phyloP scores from a whole-genome alignment of 2,329 filamentous ascomycete species.

The Claviceps cyperi region DNA sequence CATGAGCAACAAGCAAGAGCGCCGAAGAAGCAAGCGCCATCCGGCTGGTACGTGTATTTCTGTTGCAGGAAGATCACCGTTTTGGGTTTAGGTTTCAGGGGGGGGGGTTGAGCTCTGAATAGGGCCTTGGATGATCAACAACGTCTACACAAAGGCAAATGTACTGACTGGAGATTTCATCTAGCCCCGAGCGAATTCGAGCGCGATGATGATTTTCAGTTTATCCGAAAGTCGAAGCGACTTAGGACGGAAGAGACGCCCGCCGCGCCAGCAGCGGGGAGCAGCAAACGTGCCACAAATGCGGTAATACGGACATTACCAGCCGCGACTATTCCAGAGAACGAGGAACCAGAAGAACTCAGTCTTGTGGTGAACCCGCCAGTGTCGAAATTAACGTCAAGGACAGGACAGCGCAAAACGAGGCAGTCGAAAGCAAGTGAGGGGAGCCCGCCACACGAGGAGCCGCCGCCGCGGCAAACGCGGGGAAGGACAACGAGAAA shows the following conservation, averaged over 20 bases:
- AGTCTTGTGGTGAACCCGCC: slow-evolving; percentile 5
- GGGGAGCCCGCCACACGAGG: slow-evolving; percentile 23
- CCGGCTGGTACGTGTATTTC: slow-evolving; percentile 34
- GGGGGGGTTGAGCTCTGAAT: background rate
- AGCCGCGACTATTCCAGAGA: slow-evolving; percentile 9
- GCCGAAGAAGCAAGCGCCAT: slow-evolving; percentile 49
- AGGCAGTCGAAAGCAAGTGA: slow-evolving; percentile 26
- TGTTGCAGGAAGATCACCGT: too few species aligned
- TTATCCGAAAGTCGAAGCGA: slow-evolving; percentile 53
- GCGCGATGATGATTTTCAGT: slow-evolving; percentile 64
- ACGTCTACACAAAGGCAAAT: background rate
- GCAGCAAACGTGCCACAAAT: background rate
- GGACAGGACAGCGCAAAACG: slow-evolving; percentile 15
- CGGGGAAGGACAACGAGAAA: slow-evolving; percentile 27
- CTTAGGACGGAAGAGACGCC: slow-evolving; percentile 40
- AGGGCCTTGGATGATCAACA: background rate
- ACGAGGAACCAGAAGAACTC: background rate
- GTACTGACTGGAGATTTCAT: background rate
- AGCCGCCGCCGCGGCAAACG: slow-evolving; percentile 16
- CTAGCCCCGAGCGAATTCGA: slow-evolving; percentile 40
- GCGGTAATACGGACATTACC: background rate
- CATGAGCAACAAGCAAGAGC: slow-evolving; percentile 51
- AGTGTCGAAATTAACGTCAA: slow-evolving; percentile 8
- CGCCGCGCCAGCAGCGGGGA: slow-evolving; percentile 21
- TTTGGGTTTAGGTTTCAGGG: background rate